Percentiles rank a stretch among this genome's conserved stretches.
Conservation (phyloP, 495 filamentous ascomycete species). For the Hypoxylon subgilvum region DNA sequence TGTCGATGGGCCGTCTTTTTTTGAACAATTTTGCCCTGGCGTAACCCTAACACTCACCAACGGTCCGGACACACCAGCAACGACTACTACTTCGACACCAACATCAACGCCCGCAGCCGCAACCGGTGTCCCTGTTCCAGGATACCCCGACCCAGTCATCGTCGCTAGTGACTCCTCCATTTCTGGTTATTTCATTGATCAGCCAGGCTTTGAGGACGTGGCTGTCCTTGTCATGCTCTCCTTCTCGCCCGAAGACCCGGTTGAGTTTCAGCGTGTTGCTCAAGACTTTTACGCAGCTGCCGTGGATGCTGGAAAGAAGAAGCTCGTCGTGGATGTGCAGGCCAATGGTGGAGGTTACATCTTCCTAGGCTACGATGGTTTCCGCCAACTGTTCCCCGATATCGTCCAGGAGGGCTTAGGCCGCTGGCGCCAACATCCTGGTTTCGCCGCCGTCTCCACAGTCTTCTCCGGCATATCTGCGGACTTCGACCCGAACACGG, state of each 20-base stretch:
- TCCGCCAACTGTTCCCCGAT: slow-evolving; percentile 52
- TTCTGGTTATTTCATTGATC: slow-evolving; percentile 57
- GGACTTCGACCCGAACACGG: slow-evolving; percentile 41
- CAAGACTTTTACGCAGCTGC: slow-evolving; percentile 50
- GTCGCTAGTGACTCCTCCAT: slow-evolving; percentile 49
- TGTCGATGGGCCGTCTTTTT: slow-evolving; percentile 49
- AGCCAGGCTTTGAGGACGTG: slow-evolving; percentile 52
- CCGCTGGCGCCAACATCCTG: slow-evolving; percentile 42
- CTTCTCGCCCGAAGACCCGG: slow-evolving; percentile 26
- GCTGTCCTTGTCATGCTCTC: slow-evolving; percentile 48
- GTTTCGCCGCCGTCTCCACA: slow-evolving; percentile 42
- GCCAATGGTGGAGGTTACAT: slow-evolving; percentile 60
- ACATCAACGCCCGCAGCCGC: slow-evolving; percentile 20
- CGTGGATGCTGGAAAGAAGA: slow-evolving; percentile 51
- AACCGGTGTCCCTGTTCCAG: slow-evolving; percentile 42
- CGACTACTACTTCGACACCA: slow-evolving; percentile 26
- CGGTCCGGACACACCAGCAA: slow-evolving; percentile 10
- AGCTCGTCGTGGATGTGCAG: slow-evolving; percentile 60
- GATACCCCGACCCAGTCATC: slow-evolving; percentile 59
- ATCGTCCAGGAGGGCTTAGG: slow-evolving; percentile 45
- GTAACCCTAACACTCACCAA: no score
- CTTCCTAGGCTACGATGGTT: slow-evolving; percentile 54
- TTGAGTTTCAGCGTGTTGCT: slow-evolving; percentile 50
- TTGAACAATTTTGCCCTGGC: slow-evolving; percentile 43
- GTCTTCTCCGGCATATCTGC: slow-evolving; percentile 42